Evolutionary conservation across 306 rosid species (phyloP).

Genomic region (Hippophae gyantsensis): DNA sequence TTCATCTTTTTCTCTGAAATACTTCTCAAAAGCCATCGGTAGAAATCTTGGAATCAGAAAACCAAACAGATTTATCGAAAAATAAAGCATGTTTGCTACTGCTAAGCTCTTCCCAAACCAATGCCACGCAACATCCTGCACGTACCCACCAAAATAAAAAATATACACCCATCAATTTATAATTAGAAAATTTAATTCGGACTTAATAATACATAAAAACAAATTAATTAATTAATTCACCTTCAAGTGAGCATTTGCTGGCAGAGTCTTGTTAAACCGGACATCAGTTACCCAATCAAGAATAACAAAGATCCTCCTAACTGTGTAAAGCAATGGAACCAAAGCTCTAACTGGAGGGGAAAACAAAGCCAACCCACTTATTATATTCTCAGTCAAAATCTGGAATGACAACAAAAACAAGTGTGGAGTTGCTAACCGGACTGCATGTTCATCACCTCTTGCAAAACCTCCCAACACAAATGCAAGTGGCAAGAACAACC

Average conservation of each 20-base stretch:
- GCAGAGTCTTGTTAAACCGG: constrained; percentile 57
- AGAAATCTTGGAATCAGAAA: constrained; percentile 72
- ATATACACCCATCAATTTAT: background rate
- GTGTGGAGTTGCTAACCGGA: constrained; percentile 74
- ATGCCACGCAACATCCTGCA: constrained; percentile 59
- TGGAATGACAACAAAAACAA: constrained; percentile 67
- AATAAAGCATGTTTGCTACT: constrained; percentile 41
- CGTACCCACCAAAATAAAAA: background rate
- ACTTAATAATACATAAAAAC: background rate
- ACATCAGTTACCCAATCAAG: constrained; percentile 67
- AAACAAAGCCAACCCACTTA: constrained; percentile 57
- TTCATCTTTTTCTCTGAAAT: constrained; percentile 51
- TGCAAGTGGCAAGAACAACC: constrained; percentile 70
- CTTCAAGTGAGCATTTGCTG: constrained; percentile 52
- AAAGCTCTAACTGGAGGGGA: constrained; percentile 73
- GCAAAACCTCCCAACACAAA: constrained; percentile 86
- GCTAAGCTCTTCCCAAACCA: constrained; percentile 74
- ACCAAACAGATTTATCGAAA: constrained; percentile 49
- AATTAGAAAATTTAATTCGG: background rate
- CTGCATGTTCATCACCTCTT: constrained; percentile 67
- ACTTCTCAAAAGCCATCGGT: constrained; percentile 71
- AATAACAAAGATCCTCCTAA: constrained; percentile 61
- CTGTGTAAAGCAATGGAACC: constrained; percentile 66
- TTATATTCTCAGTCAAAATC: constrained; percentile 63
- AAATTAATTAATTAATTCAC: constrained; percentile 15